Conservation (phyloP, 108 stramenopile species). For the Thalassiosira profunda region DNA sequence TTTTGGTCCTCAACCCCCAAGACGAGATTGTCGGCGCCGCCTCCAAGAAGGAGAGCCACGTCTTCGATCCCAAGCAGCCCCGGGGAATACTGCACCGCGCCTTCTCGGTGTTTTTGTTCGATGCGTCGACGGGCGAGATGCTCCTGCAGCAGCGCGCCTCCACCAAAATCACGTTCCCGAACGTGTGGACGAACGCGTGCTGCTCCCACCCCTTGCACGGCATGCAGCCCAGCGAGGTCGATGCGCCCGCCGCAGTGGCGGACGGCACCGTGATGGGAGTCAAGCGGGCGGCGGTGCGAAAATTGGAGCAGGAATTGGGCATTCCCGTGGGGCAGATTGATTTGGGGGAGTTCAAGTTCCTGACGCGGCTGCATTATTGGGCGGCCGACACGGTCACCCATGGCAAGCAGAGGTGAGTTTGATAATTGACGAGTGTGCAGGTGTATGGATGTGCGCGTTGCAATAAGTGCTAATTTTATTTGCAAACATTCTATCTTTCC, state of each 20-base stretch:
- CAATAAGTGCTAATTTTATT: no score
- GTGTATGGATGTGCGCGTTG: no score
- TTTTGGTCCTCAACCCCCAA: slow-evolving; percentile 76
- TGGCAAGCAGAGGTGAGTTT: slow-evolving; percentile 72
- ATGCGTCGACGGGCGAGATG: slow-evolving; percentile 82
- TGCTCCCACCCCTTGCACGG: slow-evolving; percentile 97
- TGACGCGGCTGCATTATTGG: slow-evolving; percentile 99
- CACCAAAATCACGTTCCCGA: slow-evolving; percentile 98
- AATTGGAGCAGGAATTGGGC: slow-evolving; percentile 97
- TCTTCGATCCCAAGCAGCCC: slow-evolving; percentile 66
- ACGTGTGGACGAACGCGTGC: slow-evolving; percentile 99
- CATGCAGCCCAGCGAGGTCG: slow-evolving; percentile 85
- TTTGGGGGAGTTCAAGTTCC: slow-evolving; percentile 89
- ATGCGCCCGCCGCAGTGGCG: slow-evolving; percentile 62
- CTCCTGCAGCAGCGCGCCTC: slow-evolving; percentile 96
- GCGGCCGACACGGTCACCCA: slow-evolving; percentile 94
- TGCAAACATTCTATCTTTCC: slow-evolving; percentile 13
- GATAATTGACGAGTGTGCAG: no score
- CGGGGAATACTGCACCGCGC: slow-evolving; percentile 96
- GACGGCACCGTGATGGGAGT: slow-evolving; percentile 87
- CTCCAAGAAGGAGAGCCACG: slow-evolving; percentile 76
- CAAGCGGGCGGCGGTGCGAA: slow-evolving; percentile 96
- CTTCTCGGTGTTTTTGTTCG: slow-evolving; percentile 98
- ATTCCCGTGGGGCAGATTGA: slow-evolving; percentile 75
- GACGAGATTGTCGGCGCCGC: slow-evolving; percentile 86